Base-by-base conservation (phyloP, 2,329 filamentous ascomycete genomes). In the Rhexocercosporidium sp. region DNA sequence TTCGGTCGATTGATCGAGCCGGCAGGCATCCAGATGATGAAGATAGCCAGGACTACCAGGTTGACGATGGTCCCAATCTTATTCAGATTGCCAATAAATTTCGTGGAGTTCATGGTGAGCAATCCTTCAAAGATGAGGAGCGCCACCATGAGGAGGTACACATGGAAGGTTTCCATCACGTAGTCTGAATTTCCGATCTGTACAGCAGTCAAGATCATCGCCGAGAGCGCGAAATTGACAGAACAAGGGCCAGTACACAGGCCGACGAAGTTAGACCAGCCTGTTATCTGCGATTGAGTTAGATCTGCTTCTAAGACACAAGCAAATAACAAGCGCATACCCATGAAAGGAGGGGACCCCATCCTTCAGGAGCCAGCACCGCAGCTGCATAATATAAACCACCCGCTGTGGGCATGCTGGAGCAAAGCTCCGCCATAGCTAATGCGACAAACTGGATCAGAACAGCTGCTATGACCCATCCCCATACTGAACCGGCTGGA, bases 381-480 rank as follows among this genome's bases (percentile, higher is more conserved):
- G 67, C 64, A 20, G 86, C 79, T 22, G 87, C 87, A 75, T 90
- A 90, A 75, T 90, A 90, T 18, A 90, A 79, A 16, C 88, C 88
- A 64, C 88, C 88, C 65, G 83, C 83, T 11, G 87, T 89, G 3
- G 87, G 87, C 87, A 89, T 90, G 7, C 84, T 85, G 1, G 85
- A 88, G 72, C 87, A 90, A 11, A 90, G 79, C 76, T 90, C 88
- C 3, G 88, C 88, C 82, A 85, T 84, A 8, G 81, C 82, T 77
- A 86, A 83, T 4, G 87, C 88, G 29, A 90, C 83, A 71, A 83
- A 85, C 74, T 90, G 88, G 49, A 90, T 89, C 20, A 89, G 88
- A 1, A 86, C 69, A 85, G 89, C 89, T 34, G 88, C 88, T 60
- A 90, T 81, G 8, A 90, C 79, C 88, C 88, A 90, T 11, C 88